Conservation (phyloP, 352 stramenopile genomes). For the Phytopythium cucurbitacearum region DNA sequence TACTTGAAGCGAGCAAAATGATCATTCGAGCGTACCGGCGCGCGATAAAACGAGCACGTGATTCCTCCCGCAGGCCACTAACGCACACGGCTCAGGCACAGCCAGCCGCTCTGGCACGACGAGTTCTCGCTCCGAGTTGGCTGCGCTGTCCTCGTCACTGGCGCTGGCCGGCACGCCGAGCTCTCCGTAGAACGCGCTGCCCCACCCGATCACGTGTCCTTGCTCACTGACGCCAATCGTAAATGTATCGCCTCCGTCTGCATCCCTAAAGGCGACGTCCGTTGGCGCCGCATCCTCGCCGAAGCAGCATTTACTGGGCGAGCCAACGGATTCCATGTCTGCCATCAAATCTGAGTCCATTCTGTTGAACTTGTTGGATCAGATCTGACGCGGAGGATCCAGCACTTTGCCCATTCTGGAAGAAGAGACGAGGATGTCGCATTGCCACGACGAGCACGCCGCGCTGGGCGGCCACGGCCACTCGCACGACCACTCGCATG, state of each 20-base stretch:
- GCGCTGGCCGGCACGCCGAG: slow-evolving; percentile 9
- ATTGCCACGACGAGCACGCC: slow-evolving; percentile 63
- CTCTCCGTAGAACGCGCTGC: slow-evolving; percentile 63
- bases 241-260: slow-evolving; percentile 56
- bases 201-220: slow-evolving; percentile 53
- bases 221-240: slow-evolving; percentile 27
- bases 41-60: slow-evolving; percentile 43
- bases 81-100: slow-evolving; percentile 22
- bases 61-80: slow-evolving; percentile 48
- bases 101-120: slow-evolving; percentile 7
- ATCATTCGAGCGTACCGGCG: slow-evolving; percentile 5
- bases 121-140: background rate
- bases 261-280: slow-evolving; percentile 9
- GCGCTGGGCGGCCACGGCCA: slow-evolving; percentile 44
- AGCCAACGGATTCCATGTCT: slow-evolving; percentile 18
- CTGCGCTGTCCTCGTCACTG: slow-evolving; percentile 1
- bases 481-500: slow-evolving; percentile 38
- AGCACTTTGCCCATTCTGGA: background rate
- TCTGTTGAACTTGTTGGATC: slow-evolving; percentile 3
- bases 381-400: slow-evolving; percentile 4
- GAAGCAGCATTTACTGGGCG: slow-evolving; percentile 15
- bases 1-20: background rate
- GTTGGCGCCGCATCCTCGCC: slow-evolving; percentile 21
- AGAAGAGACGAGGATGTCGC: slow-evolving; percentile 20
- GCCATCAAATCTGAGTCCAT: slow-evolving; percentile 10